Conservation (phyloP, 2,329 filamentous ascomycete species). For the Fusarium tupiense region DNA sequence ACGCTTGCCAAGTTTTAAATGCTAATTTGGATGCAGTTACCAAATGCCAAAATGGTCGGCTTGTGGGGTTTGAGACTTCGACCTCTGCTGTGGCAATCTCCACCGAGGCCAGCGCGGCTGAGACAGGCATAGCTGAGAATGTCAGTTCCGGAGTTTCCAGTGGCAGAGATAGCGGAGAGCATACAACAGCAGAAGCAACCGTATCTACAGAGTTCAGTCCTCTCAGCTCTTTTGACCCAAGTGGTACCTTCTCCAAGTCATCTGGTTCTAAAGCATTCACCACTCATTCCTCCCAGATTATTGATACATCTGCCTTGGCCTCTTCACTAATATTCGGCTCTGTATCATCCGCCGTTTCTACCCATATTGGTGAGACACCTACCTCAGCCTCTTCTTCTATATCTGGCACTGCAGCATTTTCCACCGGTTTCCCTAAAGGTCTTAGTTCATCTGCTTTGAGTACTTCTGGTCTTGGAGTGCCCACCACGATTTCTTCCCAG, state of each 20-base stretch:
- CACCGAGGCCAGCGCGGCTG: not conserved
- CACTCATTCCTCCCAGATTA: not conserved
- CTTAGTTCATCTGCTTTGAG: not conserved
- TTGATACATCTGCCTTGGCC: not conserved
- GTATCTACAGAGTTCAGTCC: not conserved
- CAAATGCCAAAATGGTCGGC: not conserved
- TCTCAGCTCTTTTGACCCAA: not conserved
- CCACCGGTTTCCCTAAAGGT: not conserved
- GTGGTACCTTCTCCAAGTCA: not conserved
- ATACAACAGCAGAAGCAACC: not conserved
- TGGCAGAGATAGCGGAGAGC: too few species aligned
- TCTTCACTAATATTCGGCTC: not conserved
- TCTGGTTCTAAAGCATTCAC: not conserved
- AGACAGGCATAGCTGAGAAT: not conserved
- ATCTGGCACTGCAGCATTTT: not conserved
- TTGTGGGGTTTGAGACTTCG: not conserved
- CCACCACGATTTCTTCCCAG: not conserved
- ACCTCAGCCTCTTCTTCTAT: not conserved
- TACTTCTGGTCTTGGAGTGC: too few species aligned
- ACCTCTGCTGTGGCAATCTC: too few species aligned
- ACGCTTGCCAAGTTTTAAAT: rapidly evolving
- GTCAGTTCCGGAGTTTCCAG: not conserved
- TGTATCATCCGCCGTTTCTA: not conserved
- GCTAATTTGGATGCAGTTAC: not conserved
- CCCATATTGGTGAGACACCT: not conserved